phyloP scores from a whole-genome alignment of 78 protist species.

The Pelomyxa schiedti region DNA sequence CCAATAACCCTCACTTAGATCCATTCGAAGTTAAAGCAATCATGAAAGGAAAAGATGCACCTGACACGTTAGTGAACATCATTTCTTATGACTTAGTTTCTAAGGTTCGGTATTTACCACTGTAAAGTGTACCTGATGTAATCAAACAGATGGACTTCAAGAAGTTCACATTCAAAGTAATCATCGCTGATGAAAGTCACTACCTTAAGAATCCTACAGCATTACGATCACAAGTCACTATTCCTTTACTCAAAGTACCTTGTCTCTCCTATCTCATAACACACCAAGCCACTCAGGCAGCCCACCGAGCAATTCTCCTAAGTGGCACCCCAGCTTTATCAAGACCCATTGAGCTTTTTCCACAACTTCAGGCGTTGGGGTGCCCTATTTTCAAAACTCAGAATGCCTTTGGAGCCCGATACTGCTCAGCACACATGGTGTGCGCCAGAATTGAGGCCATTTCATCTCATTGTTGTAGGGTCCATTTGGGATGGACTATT shows the following conservation, averaged over 20 bases:
- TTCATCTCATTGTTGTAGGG: too few species aligned
- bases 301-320: constrained; percentile 33
- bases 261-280: too few species aligned
- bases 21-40: too few species aligned
- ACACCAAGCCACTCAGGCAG: too few species aligned
- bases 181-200: constrained; percentile 73
- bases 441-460: too few species aligned
- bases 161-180: constrained; percentile 8
- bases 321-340: constrained; percentile 83
- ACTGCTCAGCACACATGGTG: constrained; percentile 53
- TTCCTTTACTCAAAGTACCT: constrained; percentile 43
- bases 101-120: too few species aligned
- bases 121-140: too few species aligned
- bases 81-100: constrained; percentile 34
- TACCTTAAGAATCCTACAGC: constrained; percentile 46
- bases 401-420: constrained; percentile 27
- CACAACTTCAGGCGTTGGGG: constrained; percentile 54
- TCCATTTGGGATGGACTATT: constrained; percentile 48
- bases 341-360: constrained; percentile 76
- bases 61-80: constrained; percentile 39
- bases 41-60: too few species aligned
- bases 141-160: constrained; percentile 6
- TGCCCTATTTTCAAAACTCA: constrained; percentile 15
- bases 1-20: too few species aligned
- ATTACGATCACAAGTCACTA: constrained; percentile 33